These are phyloP conservation scores for Antitrichia curtipendula DNA, from an alignment of 225 moss, liverwort and hornwort species.

Conservation along the genomic window DNA sequence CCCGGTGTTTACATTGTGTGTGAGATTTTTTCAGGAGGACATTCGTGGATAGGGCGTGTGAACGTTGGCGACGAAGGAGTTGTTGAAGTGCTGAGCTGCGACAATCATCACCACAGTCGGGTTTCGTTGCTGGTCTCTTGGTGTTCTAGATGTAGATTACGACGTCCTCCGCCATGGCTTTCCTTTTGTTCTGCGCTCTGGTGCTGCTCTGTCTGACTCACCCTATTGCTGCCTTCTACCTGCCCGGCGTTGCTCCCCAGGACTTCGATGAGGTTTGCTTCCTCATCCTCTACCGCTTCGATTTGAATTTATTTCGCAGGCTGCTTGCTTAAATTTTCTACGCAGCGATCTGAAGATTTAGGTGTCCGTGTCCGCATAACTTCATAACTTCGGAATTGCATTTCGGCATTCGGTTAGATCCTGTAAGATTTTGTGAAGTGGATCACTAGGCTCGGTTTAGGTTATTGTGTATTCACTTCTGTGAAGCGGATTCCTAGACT, in stretches of 20 bases:
- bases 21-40: not conserved
- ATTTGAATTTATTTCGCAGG: not conserved
- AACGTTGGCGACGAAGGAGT: not conserved
- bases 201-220: conserved; percentile 17
- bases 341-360: not conserved
- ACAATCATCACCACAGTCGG: not conserved
- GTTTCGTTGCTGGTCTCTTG: not conserved
- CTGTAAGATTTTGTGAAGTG: not conserved
- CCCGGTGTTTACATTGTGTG: not conserved
- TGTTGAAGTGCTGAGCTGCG: not conserved
- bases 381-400: not conserved
- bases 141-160: conserved; percentile 8
- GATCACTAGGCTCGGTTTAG: not conserved
- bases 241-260: conserved; percentile 78
- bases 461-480: not conserved
- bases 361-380: not conserved
- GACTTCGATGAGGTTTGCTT: conserved; percentile 51
- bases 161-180: conserved; percentile 24
- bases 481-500: not conserved
- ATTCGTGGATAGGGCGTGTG: not conserved
- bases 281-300: not conserved
- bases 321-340: not conserved
- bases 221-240: conserved; percentile 47
- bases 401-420: not conserved
- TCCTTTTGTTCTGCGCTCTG: conserved; percentile 1